Percentiles rank a stretch among this genome's conserved stretches.
phyloP scores from a whole-genome alignment of 2,329 filamentous ascomycete species.

The Corynespora cassiicola region DNA sequence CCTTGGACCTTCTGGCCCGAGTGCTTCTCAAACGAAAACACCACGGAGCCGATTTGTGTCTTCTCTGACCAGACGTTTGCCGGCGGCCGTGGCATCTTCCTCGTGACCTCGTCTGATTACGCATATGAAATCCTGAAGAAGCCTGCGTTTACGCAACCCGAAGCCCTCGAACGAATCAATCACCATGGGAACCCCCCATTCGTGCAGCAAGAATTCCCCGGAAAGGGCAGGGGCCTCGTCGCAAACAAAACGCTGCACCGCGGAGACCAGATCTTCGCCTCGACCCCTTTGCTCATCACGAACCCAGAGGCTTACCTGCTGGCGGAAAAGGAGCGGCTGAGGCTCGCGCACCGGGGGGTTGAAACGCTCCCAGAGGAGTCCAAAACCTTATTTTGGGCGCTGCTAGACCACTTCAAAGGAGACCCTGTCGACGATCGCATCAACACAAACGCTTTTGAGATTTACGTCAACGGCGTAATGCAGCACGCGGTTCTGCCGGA shows the following conservation, averaged over 20 bases:
- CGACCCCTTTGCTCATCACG: conserved; percentile 37
- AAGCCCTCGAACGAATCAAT: conserved; percentile 24
- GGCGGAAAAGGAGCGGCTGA: conserved; percentile 27
- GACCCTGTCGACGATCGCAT: conserved; percentile 41
- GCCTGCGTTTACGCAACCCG: conserved; percentile 33
- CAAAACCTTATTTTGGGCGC: conserved; percentile 31
- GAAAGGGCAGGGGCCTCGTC: conserved; percentile 40
- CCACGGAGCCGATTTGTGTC: conserved; percentile 34
- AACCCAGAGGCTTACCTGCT: conserved; percentile 34
- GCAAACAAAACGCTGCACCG: conserved; percentile 42
- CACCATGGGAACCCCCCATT: conserved; percentile 35
- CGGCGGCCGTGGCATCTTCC: conserved; percentile 37
- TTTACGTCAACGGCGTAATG: conserved; percentile 25
- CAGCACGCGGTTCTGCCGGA: conserved; percentile 41
- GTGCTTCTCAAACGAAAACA: conserved; percentile 35
- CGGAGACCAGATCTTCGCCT: conserved; percentile 42
- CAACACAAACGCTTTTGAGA: conserved; percentile 44
- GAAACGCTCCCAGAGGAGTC: conserved; percentile 28
- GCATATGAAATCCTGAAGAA: conserved; percentile 37
- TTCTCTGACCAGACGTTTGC: conserved; percentile 39
- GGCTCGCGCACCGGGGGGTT: conserved; percentile 33
- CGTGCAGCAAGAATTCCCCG: conserved; percentile 34
- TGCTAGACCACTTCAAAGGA: conserved; percentile 36
- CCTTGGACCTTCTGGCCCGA: conserved; percentile 43
- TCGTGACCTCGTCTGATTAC: conserved; percentile 30